A percentile compares a stretch with the other conserved stretches of the same genome.
Conservation (phyloP, 1,284 basidiomycete genomes). For the Athelia psychrophila region DNA sequence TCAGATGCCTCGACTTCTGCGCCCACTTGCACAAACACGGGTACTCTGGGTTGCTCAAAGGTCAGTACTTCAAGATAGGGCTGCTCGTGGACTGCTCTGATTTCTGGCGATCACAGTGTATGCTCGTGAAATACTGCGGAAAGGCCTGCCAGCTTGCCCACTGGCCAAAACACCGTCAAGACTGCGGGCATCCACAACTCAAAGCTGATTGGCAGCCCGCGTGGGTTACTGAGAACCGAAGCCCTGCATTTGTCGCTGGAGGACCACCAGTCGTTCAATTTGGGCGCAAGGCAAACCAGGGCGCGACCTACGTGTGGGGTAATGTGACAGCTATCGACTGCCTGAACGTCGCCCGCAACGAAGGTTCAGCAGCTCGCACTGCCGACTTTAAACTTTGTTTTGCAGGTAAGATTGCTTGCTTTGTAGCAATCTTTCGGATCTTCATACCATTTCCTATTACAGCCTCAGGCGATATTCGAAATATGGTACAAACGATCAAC, state of each 20-base stretch:
- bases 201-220: conserved; percentile 12
- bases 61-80: too few species aligned
- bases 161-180: conserved; percentile 10
- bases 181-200: conserved; percentile 11
- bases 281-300: too few species aligned
- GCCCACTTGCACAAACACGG: too few species aligned
- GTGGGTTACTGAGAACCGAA: conserved; percentile 11
- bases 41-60: too few species aligned
- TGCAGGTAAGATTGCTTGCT: conserved; percentile 7
- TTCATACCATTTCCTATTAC: too few species aligned
- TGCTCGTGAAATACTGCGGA: conserved; percentile 16
- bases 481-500: conserved; percentile 23
- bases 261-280: not conserved
- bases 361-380: conserved; percentile 1
- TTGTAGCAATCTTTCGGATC: too few species aligned
- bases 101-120: too few species aligned
- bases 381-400: conserved; percentile 12
- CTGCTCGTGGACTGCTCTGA: too few species aligned
- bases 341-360: conserved; percentile 8
- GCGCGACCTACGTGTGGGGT: conserved; percentile 1
- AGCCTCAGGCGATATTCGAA: conserved; percentile 19
- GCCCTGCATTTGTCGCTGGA: conserved; percentile 7
- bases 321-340: conserved; percentile 10
- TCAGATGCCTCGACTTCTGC: too few species aligned
- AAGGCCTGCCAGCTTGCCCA: conserved; percentile 12